These are phyloP conservation scores for Cudoniella acicularis DNA, from an alignment of 495 filamentous ascomycete genomes.

Conservation along the genomic window DNA sequence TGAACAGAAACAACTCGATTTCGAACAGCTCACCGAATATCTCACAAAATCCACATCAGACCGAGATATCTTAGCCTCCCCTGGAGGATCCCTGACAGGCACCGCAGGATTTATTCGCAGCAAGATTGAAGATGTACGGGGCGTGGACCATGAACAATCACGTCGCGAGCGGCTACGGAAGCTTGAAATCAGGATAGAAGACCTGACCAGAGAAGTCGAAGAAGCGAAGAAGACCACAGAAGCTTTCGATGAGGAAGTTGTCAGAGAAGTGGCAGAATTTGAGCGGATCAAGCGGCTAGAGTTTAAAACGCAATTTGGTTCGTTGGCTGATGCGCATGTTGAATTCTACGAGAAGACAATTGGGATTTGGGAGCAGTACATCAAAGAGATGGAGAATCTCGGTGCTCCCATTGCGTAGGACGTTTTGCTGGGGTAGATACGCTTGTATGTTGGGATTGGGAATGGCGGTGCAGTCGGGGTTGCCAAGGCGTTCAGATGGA, in stretches of 20 bases:
- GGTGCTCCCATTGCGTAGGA: constrained; percentile 35
- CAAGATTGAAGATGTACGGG: constrained; percentile 95
- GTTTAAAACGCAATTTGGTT: constrained; percentile 81
- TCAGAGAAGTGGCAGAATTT: constrained; percentile 88
- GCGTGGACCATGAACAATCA: constrained; percentile 91
- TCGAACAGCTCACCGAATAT: constrained; percentile 93
- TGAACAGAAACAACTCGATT: constrained; percentile 97
- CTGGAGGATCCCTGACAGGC: constrained; percentile 55
- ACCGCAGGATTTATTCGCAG: constrained; percentile 87
- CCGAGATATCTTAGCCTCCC: constrained; percentile 75
- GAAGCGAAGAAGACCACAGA: constrained; percentile 76
- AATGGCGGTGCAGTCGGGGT: constrained; percentile 39
- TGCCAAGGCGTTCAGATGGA: background rate
- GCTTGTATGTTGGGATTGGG: constrained; percentile 75
- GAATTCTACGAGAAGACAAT: constrained; percentile 78
- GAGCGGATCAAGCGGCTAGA: constrained; percentile 93
- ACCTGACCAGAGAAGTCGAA: constrained; percentile 84
- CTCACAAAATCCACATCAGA: constrained; percentile 86
- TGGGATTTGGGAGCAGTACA: constrained; percentile 85
- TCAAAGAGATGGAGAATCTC: constrained; percentile 80
- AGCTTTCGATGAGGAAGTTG: constrained; percentile 90
- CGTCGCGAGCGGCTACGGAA: constrained; percentile 82
- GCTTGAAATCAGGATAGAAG: constrained; percentile 86
- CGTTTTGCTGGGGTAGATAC: constrained; percentile 58
- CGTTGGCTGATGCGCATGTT: constrained; percentile 79